Evolutionary conservation across 176 grass and related monocot species (phyloP).

Genomic region (Bothriochloa decipiens): DNA sequence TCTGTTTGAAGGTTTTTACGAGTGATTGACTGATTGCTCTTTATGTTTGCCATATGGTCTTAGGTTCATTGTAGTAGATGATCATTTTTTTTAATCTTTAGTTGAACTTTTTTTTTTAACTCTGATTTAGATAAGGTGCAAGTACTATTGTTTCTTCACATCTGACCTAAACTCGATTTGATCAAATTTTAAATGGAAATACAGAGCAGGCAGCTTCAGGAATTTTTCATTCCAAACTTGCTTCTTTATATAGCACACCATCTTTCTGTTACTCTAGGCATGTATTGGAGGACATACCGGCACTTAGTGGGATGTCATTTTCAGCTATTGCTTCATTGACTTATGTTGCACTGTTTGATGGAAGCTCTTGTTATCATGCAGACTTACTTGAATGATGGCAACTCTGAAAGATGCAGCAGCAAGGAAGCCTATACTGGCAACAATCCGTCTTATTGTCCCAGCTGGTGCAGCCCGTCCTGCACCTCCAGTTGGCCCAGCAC

Average conservation of each 20-base stretch:
- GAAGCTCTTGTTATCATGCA: slow-evolving; percentile 31
- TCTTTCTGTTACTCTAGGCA: not conserved
- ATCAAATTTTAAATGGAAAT: not conserved
- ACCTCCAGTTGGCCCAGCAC: slow-evolving; percentile 74
- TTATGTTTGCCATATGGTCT: not conserved
- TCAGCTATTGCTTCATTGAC: slow-evolving; percentile 9
- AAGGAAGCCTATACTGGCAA: slow-evolving; percentile 70
- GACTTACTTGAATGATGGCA: slow-evolving; percentile 53
- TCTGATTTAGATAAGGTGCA: not conserved
- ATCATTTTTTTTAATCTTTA: too few species aligned
- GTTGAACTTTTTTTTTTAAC: not conserved
- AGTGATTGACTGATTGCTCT: not conserved
- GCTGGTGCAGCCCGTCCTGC: slow-evolving; percentile 78
- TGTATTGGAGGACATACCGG: not conserved
- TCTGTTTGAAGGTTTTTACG: not conserved
- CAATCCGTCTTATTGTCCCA: slow-evolving; percentile 74
- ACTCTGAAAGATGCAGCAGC: slow-evolving; percentile 72
- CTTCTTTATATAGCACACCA: not conserved
- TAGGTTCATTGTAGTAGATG: not conserved
- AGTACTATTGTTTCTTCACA: not conserved
- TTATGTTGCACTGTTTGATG: slow-evolving; percentile 6
- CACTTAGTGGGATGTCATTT: slow-evolving; percentile 6
- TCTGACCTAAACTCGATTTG: not conserved
- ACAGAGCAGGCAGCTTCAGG: not conserved
- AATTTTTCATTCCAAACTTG: not conserved